Evolutionary conservation across 2,329 filamentous ascomycete genomes (phyloP), one percentile per base, ranked within the genome.

Genomic region (Whalleya microplaca): DNA sequence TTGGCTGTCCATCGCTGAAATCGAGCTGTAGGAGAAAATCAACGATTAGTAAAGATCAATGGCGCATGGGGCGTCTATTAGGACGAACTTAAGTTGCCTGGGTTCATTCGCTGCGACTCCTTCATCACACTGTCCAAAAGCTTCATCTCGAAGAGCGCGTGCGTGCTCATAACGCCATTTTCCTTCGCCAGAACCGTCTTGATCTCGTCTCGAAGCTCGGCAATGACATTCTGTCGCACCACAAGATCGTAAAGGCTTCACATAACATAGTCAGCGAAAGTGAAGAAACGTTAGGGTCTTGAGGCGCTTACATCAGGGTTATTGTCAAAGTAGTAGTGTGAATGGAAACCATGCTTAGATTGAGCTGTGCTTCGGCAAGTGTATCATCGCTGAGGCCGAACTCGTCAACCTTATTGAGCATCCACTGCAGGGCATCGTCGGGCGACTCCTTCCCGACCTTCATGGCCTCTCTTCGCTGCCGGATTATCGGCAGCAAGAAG

Each of bases 131-230:
- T 74, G 43, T 75, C 72, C 2, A 75, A 62, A 27, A 74, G 68
- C 62, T 75, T 74, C 71, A 75, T 72, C 18, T 74, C 69, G 46
- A 71, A 71, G 18, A 76, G 63, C 0, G 72, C 71, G 5, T 65
- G 60, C 12, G 64, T 71, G 0, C 69, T 71, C 48, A 70, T 69
- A 20, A 68, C 60, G 2, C 71, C 72, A 37, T 70, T 66, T 54
- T 73, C 65, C 14, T 69, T 70, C 0, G 65, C 65, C 1, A 79
- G 61, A 0, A 73, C 75, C 0, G 64, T 53, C 4, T 70, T 64
- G 14, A 83, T 77, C 62, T 86, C 83, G 9, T 79, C 71, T 1
- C 83, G 78, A 0, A 85, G 67, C n/a, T 78, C 75, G 2, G 78
- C 69, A 20, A 81, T 65, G 52, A 80, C 70, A 32, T 84, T 76